phyloP scores from a whole-genome alignment of 2,329 filamentous ascomycete species.

The Lachnellula subtilissima region DNA sequence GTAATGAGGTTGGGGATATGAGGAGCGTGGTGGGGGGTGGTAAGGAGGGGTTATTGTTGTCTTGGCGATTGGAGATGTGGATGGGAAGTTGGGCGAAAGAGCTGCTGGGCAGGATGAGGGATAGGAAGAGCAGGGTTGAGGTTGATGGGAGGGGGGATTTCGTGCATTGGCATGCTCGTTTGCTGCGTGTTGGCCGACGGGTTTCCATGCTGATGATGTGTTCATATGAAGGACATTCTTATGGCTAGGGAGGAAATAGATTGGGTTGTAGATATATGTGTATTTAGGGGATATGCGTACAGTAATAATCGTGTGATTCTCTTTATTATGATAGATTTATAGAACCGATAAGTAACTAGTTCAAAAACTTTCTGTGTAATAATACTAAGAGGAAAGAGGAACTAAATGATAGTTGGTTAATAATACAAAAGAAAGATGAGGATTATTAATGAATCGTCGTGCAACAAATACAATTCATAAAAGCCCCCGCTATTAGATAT shows the following conservation, averaged over 20 bases:
- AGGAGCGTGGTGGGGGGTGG: constrained; percentile 4
- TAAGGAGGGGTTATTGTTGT: background rate
- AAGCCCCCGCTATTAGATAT: no score
- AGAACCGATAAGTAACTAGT: no score
- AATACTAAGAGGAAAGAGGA: no score
- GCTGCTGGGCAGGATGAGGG: constrained; percentile 18
- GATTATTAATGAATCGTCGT: background rate
- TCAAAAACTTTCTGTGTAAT: no score
- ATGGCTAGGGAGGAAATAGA: background rate
- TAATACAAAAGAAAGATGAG: no score
- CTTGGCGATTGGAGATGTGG: constrained; percentile 3
- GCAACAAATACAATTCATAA: no score
- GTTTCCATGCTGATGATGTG: constrained; percentile 10
- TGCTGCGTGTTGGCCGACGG: constrained; percentile 3
- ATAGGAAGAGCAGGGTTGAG: constrained; percentile 22
- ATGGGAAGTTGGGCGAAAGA: constrained; percentile 20
- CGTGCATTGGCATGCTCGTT: constrained; percentile 15
- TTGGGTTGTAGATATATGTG: background rate
- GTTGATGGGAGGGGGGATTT: constrained; percentile 16
- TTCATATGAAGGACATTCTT: background rate
- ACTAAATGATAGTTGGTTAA: no score
- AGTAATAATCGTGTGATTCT: background rate
- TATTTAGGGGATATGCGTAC: background rate
- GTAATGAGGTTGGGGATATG: constrained; percentile 10
- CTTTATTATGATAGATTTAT: no score